Base-by-base conservation (phyloP, 2,329 filamentous ascomycete species). In the Xenosphaeropsis pyriputrescens region DNA sequence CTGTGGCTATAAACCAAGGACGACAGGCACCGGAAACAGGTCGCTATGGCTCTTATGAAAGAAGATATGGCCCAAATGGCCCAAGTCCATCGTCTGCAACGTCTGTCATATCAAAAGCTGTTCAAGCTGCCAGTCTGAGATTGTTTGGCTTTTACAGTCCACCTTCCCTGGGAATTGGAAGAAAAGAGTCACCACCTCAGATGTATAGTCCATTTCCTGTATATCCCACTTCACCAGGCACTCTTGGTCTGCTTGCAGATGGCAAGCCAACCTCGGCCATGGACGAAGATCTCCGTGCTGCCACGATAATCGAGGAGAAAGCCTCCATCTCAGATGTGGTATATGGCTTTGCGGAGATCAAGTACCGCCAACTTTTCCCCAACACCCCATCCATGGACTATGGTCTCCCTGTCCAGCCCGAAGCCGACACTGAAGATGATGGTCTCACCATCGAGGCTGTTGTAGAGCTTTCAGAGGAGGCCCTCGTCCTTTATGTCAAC, bases 291-390 rank as follows among this genome's bases (percentile, higher is more conserved):
- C 67, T 70, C 13, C 75, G 73, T 45, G 77, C 83, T 31, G 76
- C 89, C 2, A 80, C 86, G 51, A 71, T 75, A 33, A 86, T 96
- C 40, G 89, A 98, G 56, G 88, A 96, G 49, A 80, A 85, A 45
- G 91, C 91, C 2, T 91, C 86, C 22, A 72, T 88, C 30, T 95
- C 88, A 53, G 88, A 98, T 56, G 91, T 95, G 34, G 88, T 98
- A 2, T 98, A 88, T 56, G 88, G 89, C 3, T 96, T 98, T 58
- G 91, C 91, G 5, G 89, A 98, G 60, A 89, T 98, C 53, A 98
- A 98, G 59, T 95, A 93, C 60, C 91, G 93, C 58, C 91, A 98
- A 58, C 70, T 98, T n/a, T 75, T 95, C 36, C 91, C 91, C 3
- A 64, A 91, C 33, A 77, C 85, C 1, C 91, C 89, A 1, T 89